Evolutionary conservation across 1,284 basidiomycete species (phyloP).

Genomic region (Ceratobasidium sp.): DNA sequence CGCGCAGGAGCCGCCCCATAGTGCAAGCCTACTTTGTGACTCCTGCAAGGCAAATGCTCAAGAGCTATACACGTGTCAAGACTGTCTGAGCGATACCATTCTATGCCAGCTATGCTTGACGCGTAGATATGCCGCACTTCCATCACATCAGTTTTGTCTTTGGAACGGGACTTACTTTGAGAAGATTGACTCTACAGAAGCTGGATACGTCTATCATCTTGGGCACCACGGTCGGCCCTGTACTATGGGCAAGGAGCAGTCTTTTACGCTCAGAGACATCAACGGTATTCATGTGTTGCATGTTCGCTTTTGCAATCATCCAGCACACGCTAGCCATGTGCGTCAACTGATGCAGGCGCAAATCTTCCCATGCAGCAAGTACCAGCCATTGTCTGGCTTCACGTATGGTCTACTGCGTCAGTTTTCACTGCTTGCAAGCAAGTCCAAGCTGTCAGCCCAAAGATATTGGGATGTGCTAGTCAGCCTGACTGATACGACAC

Average conservation of each 20-base stretch:
- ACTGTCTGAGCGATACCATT: neutral
- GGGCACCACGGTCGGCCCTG: neutral
- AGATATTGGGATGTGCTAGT: neutral
- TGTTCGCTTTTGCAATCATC: neutral
- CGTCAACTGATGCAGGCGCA: neutral
- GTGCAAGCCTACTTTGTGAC: neutral
- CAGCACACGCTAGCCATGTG: neutral
- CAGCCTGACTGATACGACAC: neutral
- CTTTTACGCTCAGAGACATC: neutral
- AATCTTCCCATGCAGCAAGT: neutral
- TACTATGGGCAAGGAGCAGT: neutral
- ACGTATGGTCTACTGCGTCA: neutral
- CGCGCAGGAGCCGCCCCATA: neutral
- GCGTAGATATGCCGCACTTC: neutral
- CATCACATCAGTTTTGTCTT: neutral
- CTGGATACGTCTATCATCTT: neutral
- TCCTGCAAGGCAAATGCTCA: no score
- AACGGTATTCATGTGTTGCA: neutral
- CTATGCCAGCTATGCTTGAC: neutral
- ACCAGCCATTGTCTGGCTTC: neutral
- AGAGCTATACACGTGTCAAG: no score
- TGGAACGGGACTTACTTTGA: neutral
- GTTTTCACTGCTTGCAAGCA: neutral
- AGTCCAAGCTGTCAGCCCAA: neutral
- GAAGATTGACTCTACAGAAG: neutral